Base-by-base conservation (phyloP, 2,329 filamentous ascomycete genomes). In the Pyricularia pennisetigena region DNA sequence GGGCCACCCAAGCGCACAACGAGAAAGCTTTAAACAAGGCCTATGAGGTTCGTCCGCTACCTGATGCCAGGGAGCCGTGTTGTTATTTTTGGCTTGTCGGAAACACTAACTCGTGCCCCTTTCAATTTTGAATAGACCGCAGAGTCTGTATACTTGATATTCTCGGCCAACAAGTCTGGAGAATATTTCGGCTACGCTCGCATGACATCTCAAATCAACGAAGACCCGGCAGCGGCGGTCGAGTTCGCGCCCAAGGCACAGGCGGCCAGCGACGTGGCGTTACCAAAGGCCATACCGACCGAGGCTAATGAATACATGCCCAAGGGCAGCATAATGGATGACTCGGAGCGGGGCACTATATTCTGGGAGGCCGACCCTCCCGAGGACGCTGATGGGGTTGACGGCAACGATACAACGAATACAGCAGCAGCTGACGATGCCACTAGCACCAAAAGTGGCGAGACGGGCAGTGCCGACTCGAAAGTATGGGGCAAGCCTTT, bases 131-230 rank as follows among this genome's bases (percentile, higher is more conserved):
- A 69, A 66, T 70, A 97, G 93, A 82, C 83, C 10, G 87, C 89
- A 16, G 92, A 96, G 67, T 92, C 90, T 74, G 94, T 98, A 1
- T 97, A 94, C 74, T 82, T 98, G 32, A 87, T 98, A 16, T 98
- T 98, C 77, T 98, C 94, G 1, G 94, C 94, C 14, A 98, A 98
- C 78, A 97, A 97, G 75, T 97, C 94, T 0, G 94, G 94, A 14
- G 94, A 97, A 78, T 98, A 97, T 75, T 97, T 95, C 79, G 94
- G 94, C 24, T 97, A 97, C 75, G 94, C 94, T 24, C 88, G 91
- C 54, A 98, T 98, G 94, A 82, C 84, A 10, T 97, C 94, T 26
- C 82, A 88, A 4, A 97, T 97, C 74, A 89, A 90, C 72, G 86
- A 94, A 68, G 91, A 97, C 72, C 88, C 90, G 12, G 83, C 84